Percentiles rank a stretch among this genome's conserved stretches.
Conservation (phyloP, 352 stramenopile species). For the Pythium rishiriense region DNA sequence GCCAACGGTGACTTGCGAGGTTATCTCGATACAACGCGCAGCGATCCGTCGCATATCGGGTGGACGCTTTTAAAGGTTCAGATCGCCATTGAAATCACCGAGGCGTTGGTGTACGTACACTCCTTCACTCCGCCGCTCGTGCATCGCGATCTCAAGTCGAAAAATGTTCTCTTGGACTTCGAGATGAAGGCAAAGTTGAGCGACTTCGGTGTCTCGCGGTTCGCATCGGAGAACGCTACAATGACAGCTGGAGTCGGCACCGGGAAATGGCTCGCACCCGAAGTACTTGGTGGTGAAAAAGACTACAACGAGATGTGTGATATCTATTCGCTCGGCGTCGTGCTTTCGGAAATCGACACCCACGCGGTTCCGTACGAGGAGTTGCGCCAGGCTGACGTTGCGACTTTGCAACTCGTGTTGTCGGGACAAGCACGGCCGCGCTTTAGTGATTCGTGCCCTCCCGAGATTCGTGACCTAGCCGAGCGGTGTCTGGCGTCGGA, state of each 20-base stretch:
- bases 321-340: constrained; percentile 56
- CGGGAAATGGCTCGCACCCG: constrained; percentile 51
- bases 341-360: constrained; percentile 58
- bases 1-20: constrained; percentile 49
- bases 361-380: constrained; percentile 53
- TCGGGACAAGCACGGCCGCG: constrained; percentile 32
- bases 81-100: constrained; percentile 47
- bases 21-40: constrained; percentile 36
- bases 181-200: constrained; percentile 54
- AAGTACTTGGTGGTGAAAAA: constrained; percentile 48
- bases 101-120: constrained; percentile 64
- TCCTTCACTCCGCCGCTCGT: constrained; percentile 53
- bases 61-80: constrained; percentile 37
- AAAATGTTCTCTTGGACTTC: constrained; percentile 45
- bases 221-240: constrained; percentile 39
- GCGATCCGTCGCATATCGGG: neutral
- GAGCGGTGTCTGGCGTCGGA: constrained; percentile 35
- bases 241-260: constrained; percentile 61
- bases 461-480: constrained; percentile 35
- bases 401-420: constrained; percentile 48
- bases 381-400: constrained; percentile 39
- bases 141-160: constrained; percentile 65
- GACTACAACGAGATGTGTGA: constrained; percentile 54
- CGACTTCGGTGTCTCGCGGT: constrained; percentile 58
- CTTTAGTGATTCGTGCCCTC: constrained; percentile 39